Percentiles rank a stretch among this genome's conserved stretches.
phyloP scores from a whole-genome alignment of 2,329 filamentous ascomycete genomes.

The Bipolaris bicolor region DNA sequence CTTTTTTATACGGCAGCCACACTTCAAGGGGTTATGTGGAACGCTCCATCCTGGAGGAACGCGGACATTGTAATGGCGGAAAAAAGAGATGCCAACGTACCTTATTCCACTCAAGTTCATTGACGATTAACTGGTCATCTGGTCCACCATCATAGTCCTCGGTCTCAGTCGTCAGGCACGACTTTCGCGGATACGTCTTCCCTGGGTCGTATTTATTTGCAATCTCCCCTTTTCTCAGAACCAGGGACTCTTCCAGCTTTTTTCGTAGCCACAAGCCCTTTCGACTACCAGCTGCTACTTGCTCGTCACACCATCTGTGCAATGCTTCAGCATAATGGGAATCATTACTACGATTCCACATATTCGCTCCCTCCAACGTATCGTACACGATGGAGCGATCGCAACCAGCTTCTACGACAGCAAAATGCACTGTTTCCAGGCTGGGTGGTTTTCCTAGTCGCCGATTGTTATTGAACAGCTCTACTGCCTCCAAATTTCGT shows the following conservation, averaged over 20 bases:
- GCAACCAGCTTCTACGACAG: conserved; percentile 39
- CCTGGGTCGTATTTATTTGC: too few species aligned
- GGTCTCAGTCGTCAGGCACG: conserved; percentile 17
- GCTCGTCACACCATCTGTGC: conserved; percentile 38
- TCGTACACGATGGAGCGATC: conserved; percentile 42
- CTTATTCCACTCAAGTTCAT: conserved; percentile 35
- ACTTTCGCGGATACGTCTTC: background rate
- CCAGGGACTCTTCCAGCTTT: conserved; percentile 31
- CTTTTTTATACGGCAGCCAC: background rate
- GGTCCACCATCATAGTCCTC: conserved; percentile 29
- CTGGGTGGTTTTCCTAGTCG: conserved; percentile 36
- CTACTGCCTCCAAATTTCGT: conserved; percentile 39
- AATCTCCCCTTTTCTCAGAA: background rate
- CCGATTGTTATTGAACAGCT: conserved; percentile 44
- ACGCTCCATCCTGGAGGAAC: background rate
- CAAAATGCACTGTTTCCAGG: conserved; percentile 32
- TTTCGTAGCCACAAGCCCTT: conserved; percentile 38
- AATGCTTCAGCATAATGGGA: conserved; percentile 27
- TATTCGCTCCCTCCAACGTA: conserved; percentile 29
- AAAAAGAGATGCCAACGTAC: conserved; percentile 21
- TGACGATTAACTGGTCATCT: conserved; percentile 26
- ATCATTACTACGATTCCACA: conserved; percentile 16
- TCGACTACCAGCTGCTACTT: conserved; percentile 22
- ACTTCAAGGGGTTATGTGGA: background rate
- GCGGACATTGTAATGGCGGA: background rate